These are phyloP conservation scores for Lentinula sp. DNA, from an alignment of 768 basidiomycete genomes.

Conservation along the genomic window DNA sequence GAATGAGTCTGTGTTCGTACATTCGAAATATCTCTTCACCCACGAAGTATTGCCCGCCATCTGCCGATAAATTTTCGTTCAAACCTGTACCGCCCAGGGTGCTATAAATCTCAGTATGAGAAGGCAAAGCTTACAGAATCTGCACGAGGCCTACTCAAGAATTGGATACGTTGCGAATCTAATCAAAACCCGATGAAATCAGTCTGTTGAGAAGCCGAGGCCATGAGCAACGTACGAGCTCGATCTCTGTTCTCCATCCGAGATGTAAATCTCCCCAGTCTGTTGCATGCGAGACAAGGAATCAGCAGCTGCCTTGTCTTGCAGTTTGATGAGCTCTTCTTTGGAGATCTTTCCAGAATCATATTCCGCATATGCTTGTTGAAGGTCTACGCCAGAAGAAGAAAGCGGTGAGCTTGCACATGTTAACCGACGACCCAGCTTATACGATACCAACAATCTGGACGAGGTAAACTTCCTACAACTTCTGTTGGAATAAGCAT, in stretches of 20 bases:
- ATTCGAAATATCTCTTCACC: neutral
- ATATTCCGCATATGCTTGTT: slow-evolving; percentile 1
- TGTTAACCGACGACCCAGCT: too few relatives aligned
- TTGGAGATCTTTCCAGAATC: slow-evolving; percentile 1
- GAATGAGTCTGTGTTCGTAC: neutral
- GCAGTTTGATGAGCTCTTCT: neutral
- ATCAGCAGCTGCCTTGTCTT: slow-evolving; percentile 6
- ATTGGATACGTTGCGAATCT: slow-evolving; percentile 4
- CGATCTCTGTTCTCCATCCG: slow-evolving; percentile 5
- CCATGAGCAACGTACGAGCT: neutral
- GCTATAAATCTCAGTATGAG: neutral
- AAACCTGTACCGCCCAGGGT: neutral
- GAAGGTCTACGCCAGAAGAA: neutral
- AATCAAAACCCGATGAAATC: neutral
- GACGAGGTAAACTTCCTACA: slow-evolving; percentile 6
- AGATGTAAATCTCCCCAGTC: slow-evolving; percentile 3
- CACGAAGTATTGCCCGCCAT: slow-evolving; percentile 4
- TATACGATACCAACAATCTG: neutral
- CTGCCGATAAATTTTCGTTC: neutral
- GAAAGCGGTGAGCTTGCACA: neutral
- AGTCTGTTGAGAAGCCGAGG: too few relatives aligned
- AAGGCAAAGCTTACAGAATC: neutral
- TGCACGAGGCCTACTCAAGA: neutral
- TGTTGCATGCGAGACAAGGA: slow-evolving; percentile 1
- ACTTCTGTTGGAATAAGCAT: slow-evolving; percentile 6